Evolutionary conservation across 257 asterid genomes (phyloP), one percentile per base, ranked within the genome.

Genomic region (Striga asiatica): DNA sequence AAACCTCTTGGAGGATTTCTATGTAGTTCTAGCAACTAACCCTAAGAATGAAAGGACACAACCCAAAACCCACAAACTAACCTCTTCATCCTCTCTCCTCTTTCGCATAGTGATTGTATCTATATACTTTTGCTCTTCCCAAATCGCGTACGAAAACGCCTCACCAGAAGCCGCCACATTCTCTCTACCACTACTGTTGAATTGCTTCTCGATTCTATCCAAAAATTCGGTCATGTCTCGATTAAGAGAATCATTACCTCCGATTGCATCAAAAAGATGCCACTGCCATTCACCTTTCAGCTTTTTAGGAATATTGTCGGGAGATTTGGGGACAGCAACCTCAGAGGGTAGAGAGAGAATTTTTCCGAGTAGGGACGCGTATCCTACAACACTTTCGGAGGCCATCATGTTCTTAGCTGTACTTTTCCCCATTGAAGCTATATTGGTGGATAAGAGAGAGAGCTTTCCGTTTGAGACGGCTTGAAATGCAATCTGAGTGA

Each of bases 81-180:
- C 99, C 89, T 88, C 94, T 17, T 88, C 96, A 11, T 92, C 96
- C 73, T 92, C 96, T 75, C 81, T 85, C 62, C 83, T 68, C 69
- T 85, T 85, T 64, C 66, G 81, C 78, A 56, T 20, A 63, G 68
- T 47, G 47, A 66, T 73, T 67, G 69, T 59, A 77, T 88, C 94
- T 53, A 66, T 59, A 50, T 49, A n/a, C 71, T 74, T 81, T 57
- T 92, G 88, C 52, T 88, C 92, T 60, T 78, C 93, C 99, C 99
- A 92, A 24, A 92, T 88, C 52, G 62, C 24, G 58, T 78, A 81
- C 56, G 72, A 51, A 60, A 88, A 85, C 3, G 77, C n/a, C n/a
- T n/a, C n/a, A n/a, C n/a, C n/a, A n/a, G n/a, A 47, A 21, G 60
- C 41, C 56, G 42, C 49, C 35, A 38, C 53, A 60, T 60, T 67